These are phyloP conservation scores for Jatropha multifida DNA, from an alignment of 441 rosid genomes.

Conservation along the genomic window DNA sequence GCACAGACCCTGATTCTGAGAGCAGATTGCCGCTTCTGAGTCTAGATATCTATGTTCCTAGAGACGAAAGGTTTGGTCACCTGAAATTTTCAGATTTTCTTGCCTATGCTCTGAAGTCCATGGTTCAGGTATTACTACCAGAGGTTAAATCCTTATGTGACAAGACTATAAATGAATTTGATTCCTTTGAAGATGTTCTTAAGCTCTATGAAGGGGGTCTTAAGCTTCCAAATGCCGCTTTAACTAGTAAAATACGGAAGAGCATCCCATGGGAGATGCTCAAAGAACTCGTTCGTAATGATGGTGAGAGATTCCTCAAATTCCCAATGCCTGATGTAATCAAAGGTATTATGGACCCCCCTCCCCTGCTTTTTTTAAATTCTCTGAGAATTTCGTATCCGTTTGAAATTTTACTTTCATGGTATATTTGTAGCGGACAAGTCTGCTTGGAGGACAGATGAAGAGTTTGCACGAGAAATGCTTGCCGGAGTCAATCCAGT, in stretches of 20 bases:
- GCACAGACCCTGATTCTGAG: conserved; percentile 57
- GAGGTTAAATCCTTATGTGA: conserved; percentile 64
- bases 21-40: conserved; percentile 67
- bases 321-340: conserved; percentile 81
- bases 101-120: conserved; percentile 69
- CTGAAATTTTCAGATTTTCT: conserved; percentile 82
- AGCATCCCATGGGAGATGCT: conserved; percentile 73
- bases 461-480: conserved; percentile 57
- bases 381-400: neutral
- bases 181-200: conserved; percentile 64
- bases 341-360: conserved; percentile 43
- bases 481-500: conserved; percentile 58
- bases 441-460: conserved; percentile 58
- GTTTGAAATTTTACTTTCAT: neutral
- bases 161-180: conserved; percentile 81
- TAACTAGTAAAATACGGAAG: conserved; percentile 43
- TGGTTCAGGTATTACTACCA: conserved; percentile 60
- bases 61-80: conserved; percentile 79
- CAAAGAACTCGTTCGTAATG: conserved; percentile 63
- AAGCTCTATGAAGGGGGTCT: conserved; percentile 67
- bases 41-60: conserved; percentile 73
- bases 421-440: conserved; percentile 32
- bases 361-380: neutral
- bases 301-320: conserved; percentile 65
- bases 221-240: conserved; percentile 33